Evolutionary conservation across 1,284 basidiomycete genomes (phyloP), one percentile per base, ranked within the genome.

Genomic region (Cryptococcus wingfieldii): DNA sequence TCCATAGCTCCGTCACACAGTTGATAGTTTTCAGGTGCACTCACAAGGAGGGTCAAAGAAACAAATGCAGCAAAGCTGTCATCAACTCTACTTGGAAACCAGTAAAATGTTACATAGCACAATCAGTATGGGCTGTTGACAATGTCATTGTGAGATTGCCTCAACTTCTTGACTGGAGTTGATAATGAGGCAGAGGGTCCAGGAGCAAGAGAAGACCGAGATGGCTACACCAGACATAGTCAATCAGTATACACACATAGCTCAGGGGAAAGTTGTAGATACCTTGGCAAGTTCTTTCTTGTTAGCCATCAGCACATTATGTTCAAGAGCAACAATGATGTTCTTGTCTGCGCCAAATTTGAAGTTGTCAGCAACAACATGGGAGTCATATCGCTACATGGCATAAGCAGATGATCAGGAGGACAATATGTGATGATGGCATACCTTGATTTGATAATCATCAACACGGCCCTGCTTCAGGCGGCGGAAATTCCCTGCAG

Each of bases 341-440:
- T 96, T 88, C 69, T 90, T 89, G 77, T 96, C 92, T 64, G 94
- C 89, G 18, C 90, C 92, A 70, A 91, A 96, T 76, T 88, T 90
- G 84, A 97, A 97, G 78, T 88, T 90, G 75, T 97, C 94, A 61
- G 95, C 92, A 0, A 98, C 92, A 58, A 98, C 93, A 50, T 84
- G 82, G 65, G 96, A 93, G 68, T 94, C 89, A 71, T 96, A 95
- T 66, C 83, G 84, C 67, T 69, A 68, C 44, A 64, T 4, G 31
- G 44, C 19, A 41, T 14, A 14, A 34, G 54, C 62, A 68, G 51
- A 45, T 58, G 8, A 46, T 23, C 12, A 23, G 37, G 12, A 37
- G 57, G 56, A 47, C 16, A 52, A 48, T 25, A 16, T 18, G n/a
- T 28, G 25, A 19, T 27, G 39, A 16, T 18, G 13, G 25, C 57